Conservation (phyloP, 2,329 filamentous ascomycete genomes). For the Magnaporthiopsis incrustans region DNA sequence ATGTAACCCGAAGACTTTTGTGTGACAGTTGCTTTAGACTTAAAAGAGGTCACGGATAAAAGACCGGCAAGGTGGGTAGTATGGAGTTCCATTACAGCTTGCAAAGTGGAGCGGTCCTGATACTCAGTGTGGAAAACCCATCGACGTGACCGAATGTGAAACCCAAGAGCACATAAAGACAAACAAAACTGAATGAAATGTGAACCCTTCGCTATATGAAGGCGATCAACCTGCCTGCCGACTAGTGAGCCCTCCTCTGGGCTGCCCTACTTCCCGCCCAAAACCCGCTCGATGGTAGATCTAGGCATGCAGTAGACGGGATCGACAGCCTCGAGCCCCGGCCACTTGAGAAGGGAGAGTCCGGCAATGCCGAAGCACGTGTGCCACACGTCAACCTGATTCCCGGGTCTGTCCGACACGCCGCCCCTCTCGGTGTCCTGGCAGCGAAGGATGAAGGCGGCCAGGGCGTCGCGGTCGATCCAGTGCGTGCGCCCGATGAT, state of each 20-base stretch:
- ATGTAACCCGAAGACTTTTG: too few species aligned
- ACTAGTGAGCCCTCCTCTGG: not conserved
- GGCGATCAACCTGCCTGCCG: not conserved
- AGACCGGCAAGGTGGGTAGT: too few species aligned
- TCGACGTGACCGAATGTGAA: not conserved
- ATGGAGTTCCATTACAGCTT: too few species aligned
- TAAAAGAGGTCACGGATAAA: too few species aligned
- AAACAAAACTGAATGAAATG: not conserved
- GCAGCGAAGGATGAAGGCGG: slow-evolving; percentile 74
- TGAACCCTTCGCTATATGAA: not conserved
- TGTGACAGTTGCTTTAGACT: too few species aligned
- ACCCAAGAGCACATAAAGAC: not conserved
- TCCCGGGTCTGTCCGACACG: slow-evolving; percentile 80
- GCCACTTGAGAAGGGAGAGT: slow-evolving; percentile 72
- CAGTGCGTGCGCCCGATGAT: slow-evolving; percentile 86
- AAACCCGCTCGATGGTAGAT: slow-evolving; percentile 51
- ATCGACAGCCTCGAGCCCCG: slow-evolving; percentile 72
- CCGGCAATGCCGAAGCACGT: slow-evolving; percentile 85
- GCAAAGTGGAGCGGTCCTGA: too few species aligned
- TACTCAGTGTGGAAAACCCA: not conserved
- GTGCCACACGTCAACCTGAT: slow-evolving; percentile 97
- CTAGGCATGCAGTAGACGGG: slow-evolving; percentile 82
- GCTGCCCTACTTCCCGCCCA: slow-evolving; percentile 28
- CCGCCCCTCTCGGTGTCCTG: slow-evolving; percentile 82
- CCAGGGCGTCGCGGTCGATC: slow-evolving; percentile 79